Evolutionary conservation across 2,329 filamentous ascomycete genomes (phyloP).

Genomic region (Purpureocillium lavendulum): DNA sequence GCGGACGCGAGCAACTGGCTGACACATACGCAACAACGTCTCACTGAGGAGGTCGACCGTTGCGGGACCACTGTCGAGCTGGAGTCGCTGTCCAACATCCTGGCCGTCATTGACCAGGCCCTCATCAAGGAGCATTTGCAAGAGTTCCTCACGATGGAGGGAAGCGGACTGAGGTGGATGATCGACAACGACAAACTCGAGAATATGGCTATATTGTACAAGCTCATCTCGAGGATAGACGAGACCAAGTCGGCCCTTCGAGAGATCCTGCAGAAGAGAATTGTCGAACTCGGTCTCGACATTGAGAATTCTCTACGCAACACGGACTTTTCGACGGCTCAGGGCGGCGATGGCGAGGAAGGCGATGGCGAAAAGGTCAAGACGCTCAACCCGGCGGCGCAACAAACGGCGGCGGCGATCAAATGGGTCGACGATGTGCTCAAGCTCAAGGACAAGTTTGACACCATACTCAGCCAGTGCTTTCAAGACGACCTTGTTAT

Average conservation of each 20-base stretch:
- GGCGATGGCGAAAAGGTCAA: slow-evolving; percentile 30
- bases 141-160: slow-evolving; percentile 77
- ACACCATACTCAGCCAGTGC: slow-evolving; percentile 64
- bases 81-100: slow-evolving; percentile 64
- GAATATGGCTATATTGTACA: slow-evolving; percentile 74
- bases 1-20: slow-evolving; percentile 79
- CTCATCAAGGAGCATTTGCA: slow-evolving; percentile 70
- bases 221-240: slow-evolving; percentile 71
- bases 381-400: slow-evolving; percentile 46
- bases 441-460: slow-evolving; percentile 79
- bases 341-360: slow-evolving; percentile 36
- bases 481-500: slow-evolving; percentile 70
- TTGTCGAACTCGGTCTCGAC: slow-evolving; percentile 72
- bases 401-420: slow-evolving; percentile 79
- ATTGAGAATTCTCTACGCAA: slow-evolving; percentile 64
- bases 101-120: slow-evolving; percentile 69
- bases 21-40: slow-evolving; percentile 61
- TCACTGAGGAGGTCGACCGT: slow-evolving; percentile 73
- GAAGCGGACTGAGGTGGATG: slow-evolving; percentile 80
- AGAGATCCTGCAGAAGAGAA: slow-evolving; percentile 60
- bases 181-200: slow-evolving; percentile 78
- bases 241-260: slow-evolving; percentile 62
- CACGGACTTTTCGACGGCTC: slow-evolving; percentile 41
- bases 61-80: slow-evolving; percentile 75
- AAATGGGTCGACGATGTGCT: slow-evolving; percentile 94